Evolutionary conservation across 2,329 filamentous ascomycete genomes (phyloP).

Genomic region (Penicillium digitatum): DNA sequence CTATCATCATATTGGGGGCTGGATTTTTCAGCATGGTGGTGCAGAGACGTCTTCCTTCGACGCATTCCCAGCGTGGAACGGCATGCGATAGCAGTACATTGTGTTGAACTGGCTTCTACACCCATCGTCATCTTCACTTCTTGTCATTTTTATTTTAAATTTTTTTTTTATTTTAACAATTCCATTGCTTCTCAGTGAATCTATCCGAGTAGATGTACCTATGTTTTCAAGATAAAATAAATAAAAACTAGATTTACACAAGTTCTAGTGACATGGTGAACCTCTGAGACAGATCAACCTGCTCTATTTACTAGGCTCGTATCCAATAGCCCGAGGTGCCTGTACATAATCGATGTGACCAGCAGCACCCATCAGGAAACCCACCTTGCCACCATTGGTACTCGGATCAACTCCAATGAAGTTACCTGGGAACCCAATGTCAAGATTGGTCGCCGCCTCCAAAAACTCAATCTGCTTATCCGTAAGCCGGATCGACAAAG

Average conservation of each 20-base stretch:
- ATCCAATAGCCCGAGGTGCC: conserved; percentile 20
- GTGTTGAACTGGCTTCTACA: conserved; percentile 11
- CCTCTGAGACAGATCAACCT: neutral
- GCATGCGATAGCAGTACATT: conserved; percentile 13
- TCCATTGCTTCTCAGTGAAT: neutral
- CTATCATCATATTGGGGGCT: conserved; percentile 9
- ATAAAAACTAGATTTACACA: neutral
- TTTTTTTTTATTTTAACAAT: neutral
- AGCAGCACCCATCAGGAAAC: conserved; percentile 4
- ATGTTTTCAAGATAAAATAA: too few relatives aligned
- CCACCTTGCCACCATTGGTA: conserved; percentile 19
- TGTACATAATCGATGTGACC: conserved; percentile 21
- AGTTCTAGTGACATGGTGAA: neutral
- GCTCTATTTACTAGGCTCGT: conserved; percentile 9
- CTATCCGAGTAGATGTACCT: neutral
- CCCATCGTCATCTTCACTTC: neutral
- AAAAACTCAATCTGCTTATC: conserved; percentile 63
- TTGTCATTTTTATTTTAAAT: too few relatives aligned
- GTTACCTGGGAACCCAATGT: conserved; percentile 63
- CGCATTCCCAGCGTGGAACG: conserved; percentile 7
- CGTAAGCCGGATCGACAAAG: conserved; percentile 45
- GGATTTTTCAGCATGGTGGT: conserved; percentile 6
- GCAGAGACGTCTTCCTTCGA: conserved; percentile 9
- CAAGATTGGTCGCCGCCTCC: conserved; percentile 59
- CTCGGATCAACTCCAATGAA: conserved; percentile 47